phyloP scores from a whole-genome alignment of 176 grass and related monocot species.

The Musa beccarii region DNA sequence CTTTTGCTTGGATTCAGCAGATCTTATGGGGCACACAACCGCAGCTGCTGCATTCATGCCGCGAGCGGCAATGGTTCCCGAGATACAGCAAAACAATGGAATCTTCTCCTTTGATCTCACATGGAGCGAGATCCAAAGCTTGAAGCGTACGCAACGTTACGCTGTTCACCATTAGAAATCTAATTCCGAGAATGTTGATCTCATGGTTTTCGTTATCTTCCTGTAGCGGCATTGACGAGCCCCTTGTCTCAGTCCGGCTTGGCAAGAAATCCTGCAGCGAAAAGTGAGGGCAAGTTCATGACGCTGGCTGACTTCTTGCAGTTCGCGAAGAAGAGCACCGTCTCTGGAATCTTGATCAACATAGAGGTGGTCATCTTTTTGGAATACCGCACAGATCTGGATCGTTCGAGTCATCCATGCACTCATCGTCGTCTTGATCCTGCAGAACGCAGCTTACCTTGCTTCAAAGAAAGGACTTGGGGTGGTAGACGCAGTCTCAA shows the following conservation, averaged over 20 bases:
- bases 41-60: conserved; percentile 45
- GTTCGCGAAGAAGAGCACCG: conserved; percentile 53
- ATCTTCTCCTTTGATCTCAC: conserved; percentile 84
- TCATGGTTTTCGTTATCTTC: neutral
- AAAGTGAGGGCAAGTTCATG: conserved; percentile 62
- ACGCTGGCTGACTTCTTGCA: conserved; percentile 56
- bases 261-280: conserved; percentile 68
- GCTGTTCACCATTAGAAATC: neutral
- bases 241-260: conserved; percentile 42
- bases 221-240: conserved; percentile 11
- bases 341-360: conserved; percentile 64
- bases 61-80: conserved; percentile 28
- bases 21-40: conserved; percentile 47
- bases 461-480: conserved; percentile 69
- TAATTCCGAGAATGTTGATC: neutral
- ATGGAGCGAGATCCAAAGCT: conserved; percentile 75
- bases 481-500: conserved; percentile 55
- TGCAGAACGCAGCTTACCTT: conserved; percentile 61
- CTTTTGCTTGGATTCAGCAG: conserved; percentile 59
- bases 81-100: conserved; percentile 64
- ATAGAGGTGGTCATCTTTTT: conserved; percentile 47
- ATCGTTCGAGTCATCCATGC: neutral
- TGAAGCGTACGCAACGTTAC: conserved; percentile 45
- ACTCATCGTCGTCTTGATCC: neutral
- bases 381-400: neutral